Base-by-base conservation (phyloP, 768 basidiomycete species). In the Boletellus emodensis region DNA sequence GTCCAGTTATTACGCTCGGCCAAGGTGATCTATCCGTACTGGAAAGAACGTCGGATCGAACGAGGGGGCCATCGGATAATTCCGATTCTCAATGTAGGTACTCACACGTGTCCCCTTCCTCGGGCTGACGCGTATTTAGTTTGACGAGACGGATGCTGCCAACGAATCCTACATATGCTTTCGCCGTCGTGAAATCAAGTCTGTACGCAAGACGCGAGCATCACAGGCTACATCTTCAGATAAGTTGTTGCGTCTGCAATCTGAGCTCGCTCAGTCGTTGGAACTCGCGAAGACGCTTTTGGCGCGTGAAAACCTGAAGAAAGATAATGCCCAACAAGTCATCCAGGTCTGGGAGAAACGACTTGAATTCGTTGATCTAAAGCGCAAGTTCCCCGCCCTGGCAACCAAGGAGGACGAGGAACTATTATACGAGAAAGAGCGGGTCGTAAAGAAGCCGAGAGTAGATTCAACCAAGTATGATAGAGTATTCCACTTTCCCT, bases 91-190 rank as follows among this genome's bases (percentile, higher is more conserved):
- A 94, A 97, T 64, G 94, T 94, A 69, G 56, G 87, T 71, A 34
- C 34, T 5, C 12, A 10, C 17, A 18, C 14, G 17, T 4, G 17
- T 1, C 20, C 0, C 4, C 1, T 14, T 26, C 14, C 12, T 44
- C 40, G 51, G 20, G 39, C 51, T 57, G 40, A 58, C 13, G 4
- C 5, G 20, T 39, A 2, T 36, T 5, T 37, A 90, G 87, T 85
- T 81, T 61, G 94, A 98, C 66, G 48, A 48, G 33, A 14, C 33
- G n/a, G 48, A 48, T 9, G 34, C 41, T 4, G 6, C 79, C 57
- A 92, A 90, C 48, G 94, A 95, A 60, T 94, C 95, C 0, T 98
- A 97, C 56, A 88, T 97, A 40, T 99, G 96, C 70, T 99, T 99
- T 78, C 83, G 96, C 34, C 80, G 94, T 53, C 85, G 94, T 48